Conservation (phyloP, 495 filamentous ascomycete genomes). For the Xylaria longipes region DNA sequence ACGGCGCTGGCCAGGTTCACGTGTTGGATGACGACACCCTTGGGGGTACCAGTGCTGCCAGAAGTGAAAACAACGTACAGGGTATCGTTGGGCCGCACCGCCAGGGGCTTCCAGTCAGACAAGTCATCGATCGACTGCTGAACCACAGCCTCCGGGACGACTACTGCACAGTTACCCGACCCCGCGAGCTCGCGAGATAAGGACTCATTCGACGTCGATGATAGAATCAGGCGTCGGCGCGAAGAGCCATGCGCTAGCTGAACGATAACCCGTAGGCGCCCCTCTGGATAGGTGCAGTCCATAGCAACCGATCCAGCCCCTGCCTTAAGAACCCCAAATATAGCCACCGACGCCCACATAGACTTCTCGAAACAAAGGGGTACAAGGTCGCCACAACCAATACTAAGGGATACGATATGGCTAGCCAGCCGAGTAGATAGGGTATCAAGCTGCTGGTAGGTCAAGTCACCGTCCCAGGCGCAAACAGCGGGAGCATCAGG, state of each 20-base stretch:
- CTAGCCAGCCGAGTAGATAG: constrained; percentile 46
- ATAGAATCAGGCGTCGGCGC: neutral
- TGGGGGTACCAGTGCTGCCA: constrained; percentile 50
- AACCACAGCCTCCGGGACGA: neutral
- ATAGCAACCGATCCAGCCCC: constrained; percentile 65
- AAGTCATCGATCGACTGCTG: neutral
- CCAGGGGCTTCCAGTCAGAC: neutral
- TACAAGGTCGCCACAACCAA: constrained; percentile 56
- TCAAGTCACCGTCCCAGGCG: constrained; percentile 58
- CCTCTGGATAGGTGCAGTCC: constrained; percentile 59
- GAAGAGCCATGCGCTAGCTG: neutral
- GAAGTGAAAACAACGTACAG: constrained; percentile 50
- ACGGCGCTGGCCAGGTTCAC: constrained; percentile 14
- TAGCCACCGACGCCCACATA: constrained; percentile 56
- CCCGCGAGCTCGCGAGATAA: neutral
- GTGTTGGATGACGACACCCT: constrained; percentile 48
- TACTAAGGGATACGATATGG: constrained; percentile 42
- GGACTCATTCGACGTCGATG: neutral
- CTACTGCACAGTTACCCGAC: neutral
- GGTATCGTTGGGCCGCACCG: neutral
- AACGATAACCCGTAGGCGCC: constrained; percentile 45
- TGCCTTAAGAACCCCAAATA: constrained; percentile 61
- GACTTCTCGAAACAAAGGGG: constrained; percentile 63
- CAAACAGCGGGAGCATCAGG: constrained; percentile 7
- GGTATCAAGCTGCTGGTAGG: constrained; percentile 52